Base-by-base conservation (phyloP, 441 rosid species). In the Adansonia gregorii region DNA sequence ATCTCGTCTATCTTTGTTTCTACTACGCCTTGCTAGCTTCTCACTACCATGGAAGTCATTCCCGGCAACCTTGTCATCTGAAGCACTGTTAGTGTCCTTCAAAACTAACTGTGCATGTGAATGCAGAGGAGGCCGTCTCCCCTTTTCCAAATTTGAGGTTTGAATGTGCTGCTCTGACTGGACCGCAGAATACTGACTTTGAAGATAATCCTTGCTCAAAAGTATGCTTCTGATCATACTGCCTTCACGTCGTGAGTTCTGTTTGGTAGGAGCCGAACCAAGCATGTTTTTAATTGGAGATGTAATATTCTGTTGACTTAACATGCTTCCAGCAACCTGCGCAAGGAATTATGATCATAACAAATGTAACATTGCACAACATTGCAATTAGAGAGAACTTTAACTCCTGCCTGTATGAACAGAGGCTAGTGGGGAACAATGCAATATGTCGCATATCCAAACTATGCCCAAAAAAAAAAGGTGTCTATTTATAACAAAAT, bases 1-100 rank as follows among this genome's bases (percentile, higher is more conserved):
- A 78, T 92, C 96, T 67, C 89, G 87, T 70, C 90, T 86, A 78
- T 92, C 96, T 86, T 85, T 90, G 75, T 88, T 89, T 86, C 89
- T 85, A 59, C 83, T 70, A 58, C 90, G 89, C 76, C 84, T 87
- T 85, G 88, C 93, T 46, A 68, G 87, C 83, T 88, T 91, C 77
- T 88, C 90, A 48, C 77, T 79, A 15, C 83, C 82, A 78, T 82
- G 88, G 54, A 76, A 59, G 45, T 86, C 92, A 81, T 76, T 87
- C 56, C 84, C 86, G 72, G 87, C 88, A 74, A 66, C 69, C 83
- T 86, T 90, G 72, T 83, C 94, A 73, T 86, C 91, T 19, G 79
- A 48, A 78, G 74, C 74, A 72, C 89, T 89, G 76, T 82, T 87
- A 69, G 83, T n/a, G 74, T 89, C 96, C 83, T 81, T 89, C 76